Conservation (phyloP, 768 basidiomycete genomes). For the Lepiota brunneoincarnata region DNA sequence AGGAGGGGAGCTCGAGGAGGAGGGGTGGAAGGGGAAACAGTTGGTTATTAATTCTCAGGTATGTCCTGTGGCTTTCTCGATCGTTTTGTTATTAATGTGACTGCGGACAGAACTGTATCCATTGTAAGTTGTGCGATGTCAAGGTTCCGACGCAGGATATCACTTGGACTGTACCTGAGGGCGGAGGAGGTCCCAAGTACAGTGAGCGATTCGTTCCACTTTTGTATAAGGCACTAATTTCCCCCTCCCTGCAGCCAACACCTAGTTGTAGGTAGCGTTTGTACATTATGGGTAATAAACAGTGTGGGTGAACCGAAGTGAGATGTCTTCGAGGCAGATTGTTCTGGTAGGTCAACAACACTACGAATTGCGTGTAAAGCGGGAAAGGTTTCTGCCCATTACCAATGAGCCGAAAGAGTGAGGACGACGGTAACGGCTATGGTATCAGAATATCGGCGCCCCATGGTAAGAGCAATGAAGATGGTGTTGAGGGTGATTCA, state of each 20-base stretch:
- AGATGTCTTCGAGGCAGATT: no score
- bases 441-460: no score
- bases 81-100: neutral
- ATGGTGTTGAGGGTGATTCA: no score
- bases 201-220: constrained; percentile 43
- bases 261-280: neutral
- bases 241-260: constrained; percentile 2
- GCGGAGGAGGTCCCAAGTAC: constrained; percentile 95
- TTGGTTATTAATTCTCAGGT: constrained; percentile 97
- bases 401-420: no score
- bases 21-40: constrained; percentile 78
- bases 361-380: no score
- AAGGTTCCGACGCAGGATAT: constrained; percentile 97
- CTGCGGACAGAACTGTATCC: constrained; percentile 76
- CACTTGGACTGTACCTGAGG: constrained; percentile 95
- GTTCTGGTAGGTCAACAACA: no score
- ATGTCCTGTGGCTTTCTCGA: constrained; percentile 17
- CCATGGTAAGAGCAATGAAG: no score
- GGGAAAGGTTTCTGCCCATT: no score
- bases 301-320: no score
- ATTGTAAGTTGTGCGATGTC: constrained; percentile 95
- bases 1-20: constrained; percentile 26
- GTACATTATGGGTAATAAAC: no score
- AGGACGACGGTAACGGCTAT: no score
- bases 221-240: neutral